Base-by-base conservation (phyloP, 345 rosid species). In the Xanthoceras sorbifolium region DNA sequence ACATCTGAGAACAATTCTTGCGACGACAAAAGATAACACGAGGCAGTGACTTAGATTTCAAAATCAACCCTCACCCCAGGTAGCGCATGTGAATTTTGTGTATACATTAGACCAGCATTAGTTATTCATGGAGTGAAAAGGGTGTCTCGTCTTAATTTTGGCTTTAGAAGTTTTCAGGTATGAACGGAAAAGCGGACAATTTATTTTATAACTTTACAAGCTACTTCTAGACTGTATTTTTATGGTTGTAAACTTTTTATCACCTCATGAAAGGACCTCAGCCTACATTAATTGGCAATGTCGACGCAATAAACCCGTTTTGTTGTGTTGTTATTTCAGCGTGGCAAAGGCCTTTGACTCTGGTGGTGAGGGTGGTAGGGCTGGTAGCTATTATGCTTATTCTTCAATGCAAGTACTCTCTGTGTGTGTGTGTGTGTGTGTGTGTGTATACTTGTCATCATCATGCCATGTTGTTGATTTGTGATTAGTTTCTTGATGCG, bases 1-100 rank as follows among this genome's bases (percentile, higher is more conserved):
- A 69, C 68, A 46, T 79, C 80, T 0, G 83, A 82, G 60, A 84
- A 71, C 76, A 77, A 77, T 40, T 82, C 86, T 38, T 26, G 77
- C 9, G 79, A 81, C 77, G 61, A 68, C 67, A 46, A 65, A 54
- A 81, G 71, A 79, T 86, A 57, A 80, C 77, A 66, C 22, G n/a
- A 3, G 52, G 36, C 73, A 17, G 25, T 52, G 42, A 44, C 17
- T 74, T 25, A 20, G 29, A 38, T 48, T 7, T 34, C 70, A 29
- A 68, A 68, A 12, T 80, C 73, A 74, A 54, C 42, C 34, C 9
- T 28, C 0, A 3, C 32, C 36, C 74, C 48, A n/a, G 23, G 46
- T 67, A 28, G 65, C 18, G 48, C 40, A 31, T 75, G 76, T 70
- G 70, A 31, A 38, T 52, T 59, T 72, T n/a, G n/a, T n/a, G 36